Evolutionary conservation across 306 rosid species (phyloP), one percentile per base, ranked within the genome.

Genomic region (Prosopis cineraria): DNA sequence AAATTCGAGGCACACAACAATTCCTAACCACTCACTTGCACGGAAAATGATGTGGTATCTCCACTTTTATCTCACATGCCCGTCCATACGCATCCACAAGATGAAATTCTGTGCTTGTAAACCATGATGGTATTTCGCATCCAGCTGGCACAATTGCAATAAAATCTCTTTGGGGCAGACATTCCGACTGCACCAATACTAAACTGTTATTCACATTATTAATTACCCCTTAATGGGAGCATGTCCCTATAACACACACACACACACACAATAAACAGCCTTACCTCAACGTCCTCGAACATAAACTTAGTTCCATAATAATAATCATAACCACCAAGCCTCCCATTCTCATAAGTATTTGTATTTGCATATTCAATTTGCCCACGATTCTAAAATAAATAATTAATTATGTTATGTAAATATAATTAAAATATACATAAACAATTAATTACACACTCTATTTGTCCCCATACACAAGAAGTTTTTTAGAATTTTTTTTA

Each of bases 41-140:
- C 41, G 41, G 8, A 16, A 14, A 29, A n/a, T n/a, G 0, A 0
- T 16, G 40, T 6, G 41, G 68, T 19, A 62, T 62, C 2, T 62
- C 4, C 24, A 62, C 68, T 14, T 5, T 2, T 62, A 62, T 62
- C 37, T 2, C 39, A 50, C 0, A 2, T 7, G 16, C 55, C 47
- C 7, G n/a, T 10, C 1, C 9, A 19, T 0, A 2, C 10, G 0
- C 1, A 50, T 6, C 0, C 5, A 1, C 0, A 55, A 3, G 16
- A 22, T 0, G 3, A 22, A 0, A 0, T 22, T 24, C 10, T 50
- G 19, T 55, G 24, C 24, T 55, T 55, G 63, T 24, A 31, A 62
- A 62, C 68, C 68, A 62, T 31, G 68, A 30, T 14, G 68, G 68
- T 60, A 60, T 30, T 30, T 30, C 5, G 1, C 10, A 2, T 14